phyloP scores from a whole-genome alignment of 1,284 basidiomycete species.

The Pterulicium gracile region DNA sequence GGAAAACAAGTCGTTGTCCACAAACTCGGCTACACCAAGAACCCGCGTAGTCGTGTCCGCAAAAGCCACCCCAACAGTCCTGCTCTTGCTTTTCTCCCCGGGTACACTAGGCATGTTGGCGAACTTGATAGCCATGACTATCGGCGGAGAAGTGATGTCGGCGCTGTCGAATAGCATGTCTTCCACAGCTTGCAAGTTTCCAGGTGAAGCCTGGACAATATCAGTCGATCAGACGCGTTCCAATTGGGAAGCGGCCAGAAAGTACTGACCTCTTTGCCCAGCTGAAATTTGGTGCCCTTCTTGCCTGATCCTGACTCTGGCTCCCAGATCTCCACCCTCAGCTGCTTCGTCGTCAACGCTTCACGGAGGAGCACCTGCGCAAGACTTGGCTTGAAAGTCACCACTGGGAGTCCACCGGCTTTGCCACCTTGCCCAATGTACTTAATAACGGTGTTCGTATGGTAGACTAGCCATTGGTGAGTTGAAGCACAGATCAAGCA shows the following conservation, averaged over 20 bases:
- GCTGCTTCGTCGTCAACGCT: conserved; percentile 82
- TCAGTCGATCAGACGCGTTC: conserved; percentile 1
- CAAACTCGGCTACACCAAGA: conserved; percentile 78
- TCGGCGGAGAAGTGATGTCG: conserved; percentile 79
- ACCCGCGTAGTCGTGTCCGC: conserved; percentile 69
- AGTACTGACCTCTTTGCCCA: conserved; percentile 79
- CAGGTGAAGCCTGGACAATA: conserved; percentile 74
- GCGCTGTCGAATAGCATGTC: conserved; percentile 84
- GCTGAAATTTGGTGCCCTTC: conserved; percentile 59
- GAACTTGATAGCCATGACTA: conserved; percentile 86
- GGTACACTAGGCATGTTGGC: conserved; percentile 38
- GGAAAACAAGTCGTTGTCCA: conserved; percentile 92
- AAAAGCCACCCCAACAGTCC: conserved; percentile 62
- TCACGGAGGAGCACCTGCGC: conserved; percentile 85
- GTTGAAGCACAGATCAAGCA: not conserved
- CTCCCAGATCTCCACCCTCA: conserved; percentile 89
- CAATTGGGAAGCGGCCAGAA: no score
- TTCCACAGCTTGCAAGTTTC: conserved; percentile 90
- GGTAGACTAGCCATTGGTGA: conserved; percentile 39
- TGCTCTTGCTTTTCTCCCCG: conserved; percentile 41
- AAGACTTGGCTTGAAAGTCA: conserved; percentile 72
- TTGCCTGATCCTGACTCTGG: conserved; percentile 68
- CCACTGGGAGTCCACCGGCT: conserved; percentile 57
- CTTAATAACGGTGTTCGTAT: conserved; percentile 80
- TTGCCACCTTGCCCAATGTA: conserved; percentile 59